A percentile compares a stretch with the other conserved stretches of the same genome.
Evolutionary conservation across 1,284 basidiomycete species (phyloP).

Genomic region (Fomitopsis palustris): DNA sequence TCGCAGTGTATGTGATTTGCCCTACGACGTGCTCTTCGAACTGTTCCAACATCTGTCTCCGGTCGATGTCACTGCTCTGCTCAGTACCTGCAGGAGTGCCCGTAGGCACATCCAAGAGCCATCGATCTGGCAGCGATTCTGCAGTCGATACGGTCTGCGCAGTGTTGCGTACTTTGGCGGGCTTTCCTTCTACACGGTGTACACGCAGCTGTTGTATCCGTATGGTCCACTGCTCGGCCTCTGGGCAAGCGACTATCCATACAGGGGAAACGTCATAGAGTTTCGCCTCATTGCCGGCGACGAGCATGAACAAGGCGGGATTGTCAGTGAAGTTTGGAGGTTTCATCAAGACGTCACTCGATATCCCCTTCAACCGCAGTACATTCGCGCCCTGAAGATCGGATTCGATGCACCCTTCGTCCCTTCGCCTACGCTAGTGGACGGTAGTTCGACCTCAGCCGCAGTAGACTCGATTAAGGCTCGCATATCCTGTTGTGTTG

Average conservation of each 20-base stretch:
- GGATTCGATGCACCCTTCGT: slow-evolving; percentile 11
- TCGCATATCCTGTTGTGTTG: background rate
- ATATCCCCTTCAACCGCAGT: slow-evolving; percentile 10
- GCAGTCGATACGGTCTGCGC: slow-evolving; percentile 15
- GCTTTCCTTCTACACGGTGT: slow-evolving; percentile 15
- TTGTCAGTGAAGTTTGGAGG: slow-evolving; percentile 22
- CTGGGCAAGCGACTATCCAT: slow-evolving; percentile 24
- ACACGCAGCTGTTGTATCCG: slow-evolving; percentile 19
- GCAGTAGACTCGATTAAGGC: background rate
- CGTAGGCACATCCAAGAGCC: slow-evolving; percentile 12
- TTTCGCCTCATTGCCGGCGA: slow-evolving; percentile 18
- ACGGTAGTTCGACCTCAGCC: background rate
- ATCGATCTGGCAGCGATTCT: slow-evolving; percentile 19
- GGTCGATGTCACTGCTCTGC: slow-evolving; percentile 15
- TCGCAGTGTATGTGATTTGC: slow-evolving; percentile 7
- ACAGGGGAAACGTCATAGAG: slow-evolving; percentile 20
- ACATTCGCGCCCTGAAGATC: slow-evolving; percentile 18
- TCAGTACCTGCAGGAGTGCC: slow-evolving; percentile 17
- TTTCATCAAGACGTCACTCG: slow-evolving; percentile 8
- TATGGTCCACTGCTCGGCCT: slow-evolving; percentile 22
- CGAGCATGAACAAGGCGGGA: slow-evolving; percentile 18
- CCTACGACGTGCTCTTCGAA: slow-evolving; percentile 19
- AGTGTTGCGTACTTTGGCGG: slow-evolving; percentile 13
- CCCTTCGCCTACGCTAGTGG: background rate
- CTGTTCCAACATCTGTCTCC: slow-evolving; percentile 12